phyloP scores from a whole-genome alignment of 1,284 basidiomycete genomes.

The Gymnopus androsaceus region DNA sequence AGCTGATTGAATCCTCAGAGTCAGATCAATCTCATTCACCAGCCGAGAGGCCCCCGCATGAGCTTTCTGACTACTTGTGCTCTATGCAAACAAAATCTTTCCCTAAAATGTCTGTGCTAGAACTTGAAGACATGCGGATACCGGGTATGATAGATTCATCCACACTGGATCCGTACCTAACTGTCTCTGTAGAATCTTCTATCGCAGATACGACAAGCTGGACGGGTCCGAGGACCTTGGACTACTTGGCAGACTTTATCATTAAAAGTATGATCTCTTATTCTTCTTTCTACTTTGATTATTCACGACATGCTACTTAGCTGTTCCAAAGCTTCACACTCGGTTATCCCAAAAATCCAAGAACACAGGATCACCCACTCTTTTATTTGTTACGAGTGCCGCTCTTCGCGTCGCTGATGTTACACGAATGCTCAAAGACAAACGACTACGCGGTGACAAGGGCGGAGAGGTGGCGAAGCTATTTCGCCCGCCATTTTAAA shows the following conservation, averaged over 20 bases:
- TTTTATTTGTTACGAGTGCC: conserved; percentile 75
- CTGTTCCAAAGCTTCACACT: conserved; percentile 64
- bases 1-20: conserved; percentile 50
- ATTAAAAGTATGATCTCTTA: conserved; percentile 50
- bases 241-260: conserved; percentile 73
- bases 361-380: conserved; percentile 72
- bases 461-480: conserved; percentile 83
- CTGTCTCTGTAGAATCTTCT: conserved; percentile 62
- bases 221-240: conserved; percentile 67
- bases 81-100: conserved; percentile 66
- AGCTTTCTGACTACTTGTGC: conserved; percentile 62
- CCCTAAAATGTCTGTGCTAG: conserved; percentile 64
- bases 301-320: conserved; percentile 37
- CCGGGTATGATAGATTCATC: too few relatives aligned
- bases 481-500: conserved; percentile 86
- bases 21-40: conserved; percentile 46
- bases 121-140: conserved; percentile 72
- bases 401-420: conserved; percentile 81
- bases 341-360: conserved; percentile 75
- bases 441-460: conserved; percentile 69
- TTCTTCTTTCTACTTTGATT: conserved; percentile 2
- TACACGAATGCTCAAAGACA: conserved; percentile 69
- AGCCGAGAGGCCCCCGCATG: conserved; percentile 54
- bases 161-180: too few relatives aligned
- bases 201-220: conserved; percentile 76